Conservation (phyloP, 441 rosid species). For the Melastoma candidum region DNA sequence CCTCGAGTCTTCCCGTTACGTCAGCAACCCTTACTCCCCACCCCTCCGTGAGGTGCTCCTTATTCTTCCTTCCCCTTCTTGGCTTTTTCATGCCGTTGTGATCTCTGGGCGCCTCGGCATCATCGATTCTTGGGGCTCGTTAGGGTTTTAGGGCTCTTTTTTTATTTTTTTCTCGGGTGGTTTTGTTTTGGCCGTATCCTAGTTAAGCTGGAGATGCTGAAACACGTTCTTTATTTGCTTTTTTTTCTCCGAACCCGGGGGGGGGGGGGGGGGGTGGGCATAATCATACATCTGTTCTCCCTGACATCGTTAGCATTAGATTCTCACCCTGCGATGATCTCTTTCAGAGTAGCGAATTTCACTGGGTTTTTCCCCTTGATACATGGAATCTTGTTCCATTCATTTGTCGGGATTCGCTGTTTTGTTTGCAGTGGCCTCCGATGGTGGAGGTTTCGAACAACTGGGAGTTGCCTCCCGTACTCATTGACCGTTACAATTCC, state of each 20-base stretch:
- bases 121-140: no score
- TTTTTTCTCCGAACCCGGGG: no score
- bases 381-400: neutral
- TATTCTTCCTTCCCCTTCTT: neutral
- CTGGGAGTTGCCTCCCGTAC: slow-evolving; percentile 77
- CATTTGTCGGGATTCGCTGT: slow-evolving; percentile 4
- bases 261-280: no score
- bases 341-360: no score
- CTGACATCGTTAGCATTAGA: no score
- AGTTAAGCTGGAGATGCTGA: no score
- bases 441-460: slow-evolving; percentile 72
- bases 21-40: slow-evolving; percentile 80
- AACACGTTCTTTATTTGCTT: no score
- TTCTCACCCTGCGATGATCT: no score
- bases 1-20: slow-evolving; percentile 82
- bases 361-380: neutral
- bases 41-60: slow-evolving; percentile 76
- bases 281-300: no score
- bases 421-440: slow-evolving; percentile 82
- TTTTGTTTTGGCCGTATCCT: no score
- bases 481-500: slow-evolving; percentile 80
- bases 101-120: neutral
- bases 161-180: no score
- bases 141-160: no score
- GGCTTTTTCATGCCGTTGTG: neutral